phyloP scores from a whole-genome alignment of 1,284 basidiomycete genomes.

The Ceratobasidium theobromae region DNA sequence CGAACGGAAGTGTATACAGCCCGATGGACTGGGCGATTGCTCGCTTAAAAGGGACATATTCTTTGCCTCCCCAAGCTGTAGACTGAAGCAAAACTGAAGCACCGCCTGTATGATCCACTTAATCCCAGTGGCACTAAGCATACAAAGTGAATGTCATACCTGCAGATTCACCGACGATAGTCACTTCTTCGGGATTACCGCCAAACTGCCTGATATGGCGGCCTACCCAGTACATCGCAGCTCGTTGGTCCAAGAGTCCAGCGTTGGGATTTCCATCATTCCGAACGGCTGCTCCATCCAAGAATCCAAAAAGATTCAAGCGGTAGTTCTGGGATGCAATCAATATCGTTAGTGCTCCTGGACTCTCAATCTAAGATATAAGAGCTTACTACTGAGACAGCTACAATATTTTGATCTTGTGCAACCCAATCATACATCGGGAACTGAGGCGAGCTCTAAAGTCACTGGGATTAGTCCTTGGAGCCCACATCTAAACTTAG shows the following conservation, averaged over 20 bases:
- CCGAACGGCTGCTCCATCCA: conserved; percentile 47
- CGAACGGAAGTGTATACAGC: conserved; percentile 46
- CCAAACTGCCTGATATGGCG: conserved; percentile 41
- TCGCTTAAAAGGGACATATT: conserved; percentile 22
- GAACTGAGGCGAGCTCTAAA: conserved; percentile 50
- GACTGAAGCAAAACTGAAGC: conserved; percentile 31
- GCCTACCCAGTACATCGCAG: conserved; percentile 34
- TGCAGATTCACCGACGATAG: neutral
- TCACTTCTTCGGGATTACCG: conserved; percentile 39
- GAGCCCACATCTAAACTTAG: neutral
- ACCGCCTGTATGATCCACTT: neutral
- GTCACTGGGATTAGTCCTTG: neutral
- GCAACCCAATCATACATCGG: conserved; percentile 57
- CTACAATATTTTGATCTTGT: conserved; percentile 48
- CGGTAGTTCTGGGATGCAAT: conserved; percentile 53
- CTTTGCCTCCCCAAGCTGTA: conserved; percentile 27
- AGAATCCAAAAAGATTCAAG: conserved; percentile 57
- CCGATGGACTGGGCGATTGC: conserved; percentile 45
- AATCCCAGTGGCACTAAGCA: neutral
- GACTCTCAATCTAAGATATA: neutral
- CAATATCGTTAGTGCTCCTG: neutral
- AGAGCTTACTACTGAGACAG: conserved; percentile 49
- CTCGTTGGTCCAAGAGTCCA: conserved; percentile 61
- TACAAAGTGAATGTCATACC: neutral
- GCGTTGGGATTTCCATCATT: conserved; percentile 52